Conservation (phyloP, 805 yeast genomes). For the Ascoidea tarda region DNA sequence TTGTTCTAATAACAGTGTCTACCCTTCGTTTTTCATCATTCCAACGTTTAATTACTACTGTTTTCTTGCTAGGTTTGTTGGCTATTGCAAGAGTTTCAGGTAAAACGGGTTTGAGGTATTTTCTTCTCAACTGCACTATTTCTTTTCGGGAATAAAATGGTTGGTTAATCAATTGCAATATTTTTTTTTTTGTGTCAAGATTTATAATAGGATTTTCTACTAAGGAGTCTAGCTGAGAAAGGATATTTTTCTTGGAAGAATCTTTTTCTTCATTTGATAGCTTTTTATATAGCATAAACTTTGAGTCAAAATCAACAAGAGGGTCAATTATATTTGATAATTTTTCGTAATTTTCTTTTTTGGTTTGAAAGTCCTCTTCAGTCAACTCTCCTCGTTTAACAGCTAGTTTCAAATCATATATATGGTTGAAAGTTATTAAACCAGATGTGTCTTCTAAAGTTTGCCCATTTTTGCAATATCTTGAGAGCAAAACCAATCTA, state of each 20-base stretch:
- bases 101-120: slow-evolving; percentile 39
- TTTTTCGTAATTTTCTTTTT: slow-evolving; percentile 19
- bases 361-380: slow-evolving; percentile 14
- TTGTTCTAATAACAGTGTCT: slow-evolving; percentile 39
- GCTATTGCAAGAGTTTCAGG: slow-evolving; percentile 35
- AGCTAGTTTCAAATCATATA: slow-evolving; percentile 28
- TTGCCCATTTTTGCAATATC: slow-evolving; percentile 46
- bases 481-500: slow-evolving; percentile 41
- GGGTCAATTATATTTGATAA: slow-evolving; percentile 26
- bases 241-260: slow-evolving; percentile 11
- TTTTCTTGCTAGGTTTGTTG: slow-evolving; percentile 31
- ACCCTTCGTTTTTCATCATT: slow-evolving; percentile 39
- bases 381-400: slow-evolving; percentile 23
- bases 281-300: slow-evolving; percentile 22
- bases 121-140: slow-evolving; percentile 27
- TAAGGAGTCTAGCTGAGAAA: slow-evolving; percentile 23
- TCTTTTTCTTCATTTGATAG: slow-evolving; percentile 18
- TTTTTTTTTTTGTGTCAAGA: slow-evolving; percentile 21
- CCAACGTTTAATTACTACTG: slow-evolving; percentile 38
- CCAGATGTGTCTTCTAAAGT: slow-evolving; percentile 38
- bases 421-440: slow-evolving; percentile 38
- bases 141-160: slow-evolving; percentile 19
- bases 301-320: slow-evolving; percentile 28
- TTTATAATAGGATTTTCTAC: slow-evolving; percentile 23
- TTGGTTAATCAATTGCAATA: slow-evolving; percentile 21